Conservation (phyloP, 106 monocot genomes). For the Narthecium ossifragum region DNA sequence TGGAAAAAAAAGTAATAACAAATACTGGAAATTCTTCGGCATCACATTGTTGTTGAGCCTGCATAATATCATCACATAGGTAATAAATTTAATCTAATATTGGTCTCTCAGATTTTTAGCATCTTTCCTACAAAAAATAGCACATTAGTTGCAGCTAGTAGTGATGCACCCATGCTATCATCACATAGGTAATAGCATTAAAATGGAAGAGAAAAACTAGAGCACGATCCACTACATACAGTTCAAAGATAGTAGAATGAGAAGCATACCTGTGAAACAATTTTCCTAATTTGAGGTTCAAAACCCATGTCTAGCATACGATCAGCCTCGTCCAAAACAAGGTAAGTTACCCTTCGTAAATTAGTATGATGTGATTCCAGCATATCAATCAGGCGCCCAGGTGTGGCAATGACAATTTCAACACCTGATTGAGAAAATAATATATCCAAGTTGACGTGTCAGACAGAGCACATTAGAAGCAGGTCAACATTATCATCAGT, state of each 20-base stretch:
- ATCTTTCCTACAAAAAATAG: no score
- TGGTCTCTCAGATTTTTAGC: no score
- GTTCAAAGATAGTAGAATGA: slow-evolving; percentile 7
- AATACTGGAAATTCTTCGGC: no score
- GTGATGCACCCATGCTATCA: no score
- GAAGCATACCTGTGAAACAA: slow-evolving; percentile 69
- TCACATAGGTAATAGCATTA: no score
- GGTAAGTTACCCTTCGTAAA: slow-evolving; percentile 89
- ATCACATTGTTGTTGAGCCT: no score
- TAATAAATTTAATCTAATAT: no score
- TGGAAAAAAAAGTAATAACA: no score
- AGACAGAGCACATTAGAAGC: neutral
- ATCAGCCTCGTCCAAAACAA: slow-evolving; percentile 98
- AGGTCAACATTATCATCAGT: no score
- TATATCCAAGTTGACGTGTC: slow-evolving; percentile 1
- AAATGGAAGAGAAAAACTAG: no score
- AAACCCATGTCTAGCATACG: slow-evolving; percentile 99
- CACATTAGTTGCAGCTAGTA: no score
- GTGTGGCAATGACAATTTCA: slow-evolving; percentile 98
- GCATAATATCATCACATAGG: no score
- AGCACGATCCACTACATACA: neutral
- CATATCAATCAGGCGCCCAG: slow-evolving; percentile 98
- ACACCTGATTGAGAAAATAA: slow-evolving; percentile 54
- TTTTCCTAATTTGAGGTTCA: slow-evolving; percentile 98
- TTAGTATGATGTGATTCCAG: slow-evolving; percentile 97